phyloP scores from a whole-genome alignment of 1,139 yeast genomes.

The Taphrina wiesneri region DNA sequence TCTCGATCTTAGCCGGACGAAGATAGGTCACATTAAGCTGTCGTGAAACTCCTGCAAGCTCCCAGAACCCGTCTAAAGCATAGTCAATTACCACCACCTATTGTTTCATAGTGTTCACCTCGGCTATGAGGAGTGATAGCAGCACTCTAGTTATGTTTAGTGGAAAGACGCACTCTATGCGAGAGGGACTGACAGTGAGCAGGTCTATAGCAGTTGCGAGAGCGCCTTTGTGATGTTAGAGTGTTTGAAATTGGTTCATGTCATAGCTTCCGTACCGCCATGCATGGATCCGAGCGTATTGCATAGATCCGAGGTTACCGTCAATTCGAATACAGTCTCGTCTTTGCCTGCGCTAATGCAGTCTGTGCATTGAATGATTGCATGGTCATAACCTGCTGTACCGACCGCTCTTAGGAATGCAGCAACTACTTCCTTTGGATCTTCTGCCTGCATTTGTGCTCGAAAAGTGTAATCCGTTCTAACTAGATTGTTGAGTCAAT shows the following conservation, averaged over 20 bases:
- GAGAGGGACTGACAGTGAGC: constrained; percentile 9
- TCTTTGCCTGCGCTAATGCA: constrained; percentile 13
- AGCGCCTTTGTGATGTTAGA: constrained; percentile 12
- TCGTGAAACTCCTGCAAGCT: constrained; percentile 27
- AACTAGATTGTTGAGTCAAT: no score
- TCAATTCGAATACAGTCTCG: constrained; percentile 18
- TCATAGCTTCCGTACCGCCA: constrained; percentile 15
- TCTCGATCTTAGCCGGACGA: constrained; percentile 18
- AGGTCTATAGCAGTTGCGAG: constrained; percentile 28
- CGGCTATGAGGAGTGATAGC: constrained; percentile 25
- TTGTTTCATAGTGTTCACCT: background rate
- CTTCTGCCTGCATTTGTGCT: background rate
- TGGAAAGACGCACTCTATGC: background rate
- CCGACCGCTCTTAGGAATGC: constrained; percentile 3
- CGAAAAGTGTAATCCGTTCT: background rate
- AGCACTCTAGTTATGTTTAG: constrained; percentile 9
- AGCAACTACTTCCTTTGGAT: background rate
- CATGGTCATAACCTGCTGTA: background rate
- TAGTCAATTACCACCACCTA: background rate
- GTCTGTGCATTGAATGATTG: background rate
- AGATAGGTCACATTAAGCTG: constrained; percentile 24
- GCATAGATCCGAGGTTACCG: constrained; percentile 21
- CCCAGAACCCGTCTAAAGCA: constrained; percentile 25
- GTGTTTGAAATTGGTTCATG: no score
- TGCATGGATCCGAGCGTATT: constrained; percentile 32